Base-by-base conservation (phyloP, 2,329 filamentous ascomycete species). In the Fusarium anguioides region DNA sequence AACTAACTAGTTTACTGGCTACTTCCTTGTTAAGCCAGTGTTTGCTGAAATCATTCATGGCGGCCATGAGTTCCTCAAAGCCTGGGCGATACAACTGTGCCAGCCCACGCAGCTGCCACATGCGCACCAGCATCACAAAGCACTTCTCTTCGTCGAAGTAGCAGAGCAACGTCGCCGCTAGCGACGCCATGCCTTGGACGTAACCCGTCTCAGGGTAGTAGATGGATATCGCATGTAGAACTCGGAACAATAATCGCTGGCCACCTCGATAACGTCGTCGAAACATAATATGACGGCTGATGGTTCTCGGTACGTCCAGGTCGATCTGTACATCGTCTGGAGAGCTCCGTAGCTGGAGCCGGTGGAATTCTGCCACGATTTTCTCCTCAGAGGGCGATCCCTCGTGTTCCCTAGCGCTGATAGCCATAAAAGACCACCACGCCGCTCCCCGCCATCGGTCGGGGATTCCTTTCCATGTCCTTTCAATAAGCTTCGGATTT, bases 251-350 rank as follows among this genome's bases (percentile, higher is more conserved):
- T 15, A 98, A 82, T 40, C 96, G 88, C 78, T 99, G 95, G 2
- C 95, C 96, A 61, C 96, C 96, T 23, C 93, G 88, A 79, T 99
- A 99, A 48, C 96, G 87, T 66, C 89, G 87, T 42, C 96, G 89
- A 76, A 99, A 99, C 95, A 99, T 97, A 77, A 99, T 95, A 79
- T 99, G 96, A 65, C 92, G 89, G 77, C 89, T 96, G 77, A 99
- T 97, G 6, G 96, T 98, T 52, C 96, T 87, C 1, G 96, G 96
- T 18, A 99, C 96, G 77, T 99, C 96, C 40, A 98, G 88, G 77
- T 99, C 96, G 72, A 99, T 99, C 80, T 99, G 96, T 21, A 95
- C 89, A 77, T 99, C 96, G 75, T 99, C 96, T 1, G 93, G 89
- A 4, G 92, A 97, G 53, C 88, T 88, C 60, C 89, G 81, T 17